A percentile compares a stretch with the other conserved stretches of the same genome.
Evolutionary conservation across 176 grass and related monocot species (phyloP).

Genomic region (Luzula sylvatica): DNA sequence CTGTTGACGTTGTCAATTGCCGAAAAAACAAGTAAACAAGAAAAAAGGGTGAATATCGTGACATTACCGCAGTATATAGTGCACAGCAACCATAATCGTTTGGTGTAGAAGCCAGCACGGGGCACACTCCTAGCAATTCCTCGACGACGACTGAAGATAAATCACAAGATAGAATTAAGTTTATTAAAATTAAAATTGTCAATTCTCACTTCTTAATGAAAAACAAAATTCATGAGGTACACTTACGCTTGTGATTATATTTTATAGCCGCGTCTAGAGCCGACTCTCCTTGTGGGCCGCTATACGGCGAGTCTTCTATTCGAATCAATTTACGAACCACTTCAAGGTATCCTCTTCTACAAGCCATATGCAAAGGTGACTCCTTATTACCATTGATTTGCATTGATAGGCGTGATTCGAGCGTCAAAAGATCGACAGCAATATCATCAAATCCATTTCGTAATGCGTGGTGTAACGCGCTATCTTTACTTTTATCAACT

Average conservation of each 20-base stretch:
- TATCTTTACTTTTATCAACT: background rate
- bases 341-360: background rate
- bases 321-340: background rate
- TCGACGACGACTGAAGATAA: conserved; percentile 2
- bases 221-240: background rate
- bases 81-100: background rate
- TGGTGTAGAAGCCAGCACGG: background rate
- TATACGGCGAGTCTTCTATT: background rate
- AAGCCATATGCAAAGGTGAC: conserved; percentile 6
- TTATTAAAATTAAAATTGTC: background rate
- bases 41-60: too few relatives aligned
- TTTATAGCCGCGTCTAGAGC: background rate
- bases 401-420: background rate
- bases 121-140: background rate
- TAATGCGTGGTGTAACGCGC: background rate
- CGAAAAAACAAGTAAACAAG: too few relatives aligned
- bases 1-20: too few relatives aligned
- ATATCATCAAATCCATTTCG: background rate
- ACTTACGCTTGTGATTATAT: background rate
- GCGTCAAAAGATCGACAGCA: background rate
- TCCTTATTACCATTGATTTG: background rate
- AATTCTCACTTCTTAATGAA: background rate
- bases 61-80: background rate
- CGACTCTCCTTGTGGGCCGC: background rate
- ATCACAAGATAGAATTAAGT: background rate